Evolutionary conservation across 768 basidiomycete genomes (phyloP).

Genomic region (Amanita subjunquillea): DNA sequence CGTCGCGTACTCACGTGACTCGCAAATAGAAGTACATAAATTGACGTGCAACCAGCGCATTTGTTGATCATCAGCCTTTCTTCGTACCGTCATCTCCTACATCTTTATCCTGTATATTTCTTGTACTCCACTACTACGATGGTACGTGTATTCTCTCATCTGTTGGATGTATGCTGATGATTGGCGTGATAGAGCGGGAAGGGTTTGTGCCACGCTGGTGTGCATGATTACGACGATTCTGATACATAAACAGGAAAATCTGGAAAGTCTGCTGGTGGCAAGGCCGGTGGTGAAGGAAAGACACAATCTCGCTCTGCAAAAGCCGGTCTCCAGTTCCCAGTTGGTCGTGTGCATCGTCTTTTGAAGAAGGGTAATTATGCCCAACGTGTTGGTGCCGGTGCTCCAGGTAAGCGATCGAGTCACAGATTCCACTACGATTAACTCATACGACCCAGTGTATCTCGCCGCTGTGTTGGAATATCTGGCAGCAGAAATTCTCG

Average conservation of each 20-base stretch:
- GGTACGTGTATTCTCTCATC: conserved; percentile 10
- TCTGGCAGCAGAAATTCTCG: conserved; percentile 87
- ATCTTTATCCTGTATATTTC: conserved; percentile 10
- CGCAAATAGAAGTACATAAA: conserved; percentile 23
- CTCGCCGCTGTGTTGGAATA: conserved; percentile 91
- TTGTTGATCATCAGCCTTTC: conserved; percentile 25
- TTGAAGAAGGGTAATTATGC: conserved; percentile 83
- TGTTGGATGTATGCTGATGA: not conserved
- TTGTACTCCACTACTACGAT: conserved; percentile 15
- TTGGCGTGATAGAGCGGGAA: conserved; percentile 24
- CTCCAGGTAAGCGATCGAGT: conserved; percentile 46
- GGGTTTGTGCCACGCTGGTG: conserved; percentile 14
- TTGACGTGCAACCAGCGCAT: conserved; percentile 24
- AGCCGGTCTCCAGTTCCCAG: conserved; percentile 80
- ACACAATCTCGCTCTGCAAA: conserved; percentile 63
- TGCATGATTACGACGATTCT: not conserved
- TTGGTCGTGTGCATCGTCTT: conserved; percentile 88
- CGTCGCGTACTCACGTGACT: conserved; percentile 19
- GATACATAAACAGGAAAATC: conserved; percentile 26
- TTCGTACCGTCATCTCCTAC: conserved; percentile 25
- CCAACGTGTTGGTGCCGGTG: conserved; percentile 81
- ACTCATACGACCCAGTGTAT: conserved; percentile 45
- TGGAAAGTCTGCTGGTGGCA: conserved; percentile 68
- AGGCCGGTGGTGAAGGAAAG: conserved; percentile 42
- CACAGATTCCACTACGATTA: not conserved